Conservation (phyloP, 169 alveolate genomes). For the Eimeria praecox region DNA sequence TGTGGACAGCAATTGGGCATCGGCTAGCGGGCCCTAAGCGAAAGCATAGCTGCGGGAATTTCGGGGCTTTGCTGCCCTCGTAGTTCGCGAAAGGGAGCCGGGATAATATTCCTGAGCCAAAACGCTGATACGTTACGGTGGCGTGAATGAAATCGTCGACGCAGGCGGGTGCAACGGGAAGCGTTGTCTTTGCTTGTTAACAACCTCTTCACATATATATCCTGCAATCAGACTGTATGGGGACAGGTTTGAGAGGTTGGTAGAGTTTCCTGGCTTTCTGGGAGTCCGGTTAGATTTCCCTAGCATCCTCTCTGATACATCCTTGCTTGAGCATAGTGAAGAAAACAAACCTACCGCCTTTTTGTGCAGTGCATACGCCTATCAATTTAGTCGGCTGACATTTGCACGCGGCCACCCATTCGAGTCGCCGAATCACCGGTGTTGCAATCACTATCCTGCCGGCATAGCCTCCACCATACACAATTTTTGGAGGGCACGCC, state of each 20-base stretch:
- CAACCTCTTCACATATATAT: conserved; percentile 86
- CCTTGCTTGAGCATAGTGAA: too few species aligned
- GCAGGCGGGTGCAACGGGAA: conserved; percentile 92
- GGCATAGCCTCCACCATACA: too few species aligned
- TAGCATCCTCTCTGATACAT: too few species aligned
- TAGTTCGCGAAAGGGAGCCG: background rate
- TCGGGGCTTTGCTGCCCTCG: conserved; percentile 50
- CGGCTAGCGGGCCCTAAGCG: conserved; percentile 96
- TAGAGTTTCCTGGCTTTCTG: conserved; percentile 90
- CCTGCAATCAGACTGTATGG: conserved; percentile 94
- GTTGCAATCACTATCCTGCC: too few species aligned
- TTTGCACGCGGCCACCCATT: too few species aligned
- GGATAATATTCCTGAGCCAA: conserved; percentile 91
- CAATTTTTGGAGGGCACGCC: too few species aligned
- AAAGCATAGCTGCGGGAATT: conserved; percentile 88
- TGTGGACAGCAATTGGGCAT: conserved; percentile 94
- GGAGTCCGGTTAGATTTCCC: conserved; percentile 91
- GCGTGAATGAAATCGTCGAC: conserved; percentile 87
- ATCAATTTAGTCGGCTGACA: too few species aligned
- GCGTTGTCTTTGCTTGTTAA: conserved; percentile 93
- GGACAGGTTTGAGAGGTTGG: conserved; percentile 92
- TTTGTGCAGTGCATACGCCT: too few species aligned
- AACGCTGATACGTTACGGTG: conserved; percentile 93
- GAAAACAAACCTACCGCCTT: too few species aligned
- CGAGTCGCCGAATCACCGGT: too few species aligned